These are phyloP conservation scores for Adansonia madagascariensis DNA, from an alignment of 441 rosid genomes.

Conservation along the genomic window DNA sequence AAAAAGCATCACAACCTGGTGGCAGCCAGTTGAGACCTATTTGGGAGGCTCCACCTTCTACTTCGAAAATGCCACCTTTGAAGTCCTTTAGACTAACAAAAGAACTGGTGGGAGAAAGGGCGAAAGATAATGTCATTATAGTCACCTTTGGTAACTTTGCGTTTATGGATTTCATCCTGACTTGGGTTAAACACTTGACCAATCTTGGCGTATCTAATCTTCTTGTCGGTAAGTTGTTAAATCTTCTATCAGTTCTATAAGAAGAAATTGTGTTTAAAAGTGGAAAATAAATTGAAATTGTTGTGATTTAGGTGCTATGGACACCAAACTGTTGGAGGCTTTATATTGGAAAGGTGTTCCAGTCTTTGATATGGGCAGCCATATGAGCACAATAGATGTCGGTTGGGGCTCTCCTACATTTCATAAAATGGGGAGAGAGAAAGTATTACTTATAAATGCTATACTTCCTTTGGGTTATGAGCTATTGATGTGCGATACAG, in stretches of 20 bases:
- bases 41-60: conserved; percentile 73
- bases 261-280: conserved; percentile 1
- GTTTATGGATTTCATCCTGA: conserved; percentile 94
- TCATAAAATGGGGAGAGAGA: conserved; percentile 99
- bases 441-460: conserved; percentile 82
- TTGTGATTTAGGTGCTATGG: conserved; percentile 83
- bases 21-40: conserved; percentile 45
- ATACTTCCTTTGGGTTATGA: conserved; percentile 88
- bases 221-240: conserved; percentile 73
- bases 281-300: conserved; percentile 13
- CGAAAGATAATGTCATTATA: conserved; percentile 71
- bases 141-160: conserved; percentile 98
- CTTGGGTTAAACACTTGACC: conserved; percentile 94
- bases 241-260: background rate
- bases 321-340: conserved; percentile 85
- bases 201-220: conserved; percentile 85
- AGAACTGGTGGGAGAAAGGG: conserved; percentile 73
- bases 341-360: conserved; percentile 97
- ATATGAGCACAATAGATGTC: conserved; percentile 93
- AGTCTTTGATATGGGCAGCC: conserved; percentile 97
- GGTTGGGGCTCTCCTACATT: conserved; percentile 98
- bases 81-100: conserved; percentile 73
- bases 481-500: conserved; percentile 96
- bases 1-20: conserved; percentile 31
- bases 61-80: conserved; percentile 79